Evolutionary conservation across 345 rosid genomes (phyloP), one percentile per base, ranked within the genome.

Genomic region (Aethionema arabicum): DNA sequence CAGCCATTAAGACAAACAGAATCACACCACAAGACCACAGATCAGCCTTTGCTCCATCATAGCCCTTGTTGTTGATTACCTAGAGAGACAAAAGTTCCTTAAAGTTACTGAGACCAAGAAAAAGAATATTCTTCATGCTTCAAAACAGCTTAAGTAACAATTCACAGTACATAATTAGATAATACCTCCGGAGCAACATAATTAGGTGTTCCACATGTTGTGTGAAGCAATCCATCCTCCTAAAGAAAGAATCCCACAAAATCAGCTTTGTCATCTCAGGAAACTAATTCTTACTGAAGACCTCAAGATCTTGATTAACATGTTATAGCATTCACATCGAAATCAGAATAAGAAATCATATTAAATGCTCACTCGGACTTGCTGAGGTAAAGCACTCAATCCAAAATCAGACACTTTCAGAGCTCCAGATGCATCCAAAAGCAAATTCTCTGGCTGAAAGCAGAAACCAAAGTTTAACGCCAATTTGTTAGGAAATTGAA

Each of bases 141-240:
- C 11, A 42, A 48, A 32, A 49, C 1, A 56, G 11, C 2, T 8
- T 7, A 44, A 27, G 5, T 36, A 5, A 29, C 8, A 41, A 21
- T 63, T 70, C 45, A 52, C 54, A 69, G 40, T 8, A 69, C 39
- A 21, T 55, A 66, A 67, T 16, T 68, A 42, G n/a, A 61, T 40
- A 61, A 54, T 74, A 90, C 99, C 97, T 93, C 99, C 0, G 99
- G 99, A 71, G 99, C 97, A 79, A 93, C 99, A 80, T 93, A 93
- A 68, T 93, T 93, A 72, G 99, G 97, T 0, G 99, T 93, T 63
- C 99, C 99, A 72, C 99, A 93, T 7, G 97, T 87, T 49, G 99
- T 90, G 74, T 93, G 97, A 75, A 93, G 99, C 63, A 93, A 74
- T 11, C 97, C 99, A 75, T 93, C 99, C 68, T 87, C 99, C 99